A percentile compares a stretch with the other conserved stretches of the same genome.
Evolutionary conservation across 2,329 filamentous ascomycete genomes (phyloP).

Genomic region (Scopulariopsis brevicaulis): DNA sequence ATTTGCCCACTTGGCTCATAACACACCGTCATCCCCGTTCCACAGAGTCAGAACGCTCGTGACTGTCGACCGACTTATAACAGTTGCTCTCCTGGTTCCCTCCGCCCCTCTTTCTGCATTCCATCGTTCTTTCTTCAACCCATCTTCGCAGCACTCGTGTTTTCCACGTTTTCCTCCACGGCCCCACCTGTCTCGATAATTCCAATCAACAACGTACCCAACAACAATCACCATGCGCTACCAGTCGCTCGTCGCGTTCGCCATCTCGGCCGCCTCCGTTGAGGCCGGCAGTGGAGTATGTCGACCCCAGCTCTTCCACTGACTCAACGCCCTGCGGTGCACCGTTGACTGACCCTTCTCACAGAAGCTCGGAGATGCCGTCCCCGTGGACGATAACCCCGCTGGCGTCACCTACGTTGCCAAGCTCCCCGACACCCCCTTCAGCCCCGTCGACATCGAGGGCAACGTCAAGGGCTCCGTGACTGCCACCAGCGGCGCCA

Average conservation of each 20-base stretch:
- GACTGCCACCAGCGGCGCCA: slow-evolving; percentile 28
- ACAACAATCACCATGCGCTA: background rate
- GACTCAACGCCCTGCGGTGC: background rate
- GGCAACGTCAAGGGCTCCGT: slow-evolving; percentile 46
- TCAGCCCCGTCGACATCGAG: slow-evolving; percentile 34
- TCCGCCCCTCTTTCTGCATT: background rate
- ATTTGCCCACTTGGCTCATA: background rate
- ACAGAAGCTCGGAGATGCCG: slow-evolving; percentile 34
- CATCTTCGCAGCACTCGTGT: background rate
- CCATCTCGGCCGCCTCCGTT: slow-evolving; percentile 1
- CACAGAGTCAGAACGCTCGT: background rate
- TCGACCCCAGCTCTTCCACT: background rate
- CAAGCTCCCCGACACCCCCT: slow-evolving; percentile 37
- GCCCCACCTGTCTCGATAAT: too few relatives aligned
- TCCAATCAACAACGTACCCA: background rate
- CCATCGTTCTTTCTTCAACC: background rate
- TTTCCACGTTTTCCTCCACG: background rate
- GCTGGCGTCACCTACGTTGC: slow-evolving; percentile 40
- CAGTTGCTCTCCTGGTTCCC: background rate
- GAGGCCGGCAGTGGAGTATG: slow-evolving; percentile 1
- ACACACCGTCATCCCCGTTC: background rate
- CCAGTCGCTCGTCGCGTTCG: slow-evolving; percentile 1
- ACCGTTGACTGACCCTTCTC: background rate
- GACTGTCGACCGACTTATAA: background rate
- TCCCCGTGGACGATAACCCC: slow-evolving; percentile 43